Percentiles rank a stretch among this genome's conserved stretches.
phyloP scores from a whole-genome alignment of 1,284 basidiomycete species.

The Leccinum subatratum region DNA sequence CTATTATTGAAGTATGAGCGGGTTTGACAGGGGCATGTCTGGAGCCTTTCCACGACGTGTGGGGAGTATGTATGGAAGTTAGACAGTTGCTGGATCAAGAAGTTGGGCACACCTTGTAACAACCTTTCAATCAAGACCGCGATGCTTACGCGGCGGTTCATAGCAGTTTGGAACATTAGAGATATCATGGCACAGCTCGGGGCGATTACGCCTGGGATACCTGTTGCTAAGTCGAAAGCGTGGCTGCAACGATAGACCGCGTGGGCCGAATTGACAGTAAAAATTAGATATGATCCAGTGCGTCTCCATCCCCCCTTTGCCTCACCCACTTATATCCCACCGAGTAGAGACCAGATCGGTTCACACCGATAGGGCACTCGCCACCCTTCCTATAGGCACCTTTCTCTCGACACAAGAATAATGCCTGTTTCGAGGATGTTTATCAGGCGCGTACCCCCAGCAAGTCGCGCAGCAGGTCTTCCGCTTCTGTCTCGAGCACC shows the following conservation, averaged over 20 bases:
- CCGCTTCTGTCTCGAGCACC: no score
- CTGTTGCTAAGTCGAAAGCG: background rate
- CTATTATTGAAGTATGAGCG: background rate
- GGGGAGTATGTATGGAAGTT: background rate
- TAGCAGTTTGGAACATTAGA: background rate
- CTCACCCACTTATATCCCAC: constrained; percentile 53
- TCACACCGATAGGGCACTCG: constrained; percentile 3
- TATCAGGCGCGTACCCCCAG: no score
- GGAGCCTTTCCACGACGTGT: background rate
- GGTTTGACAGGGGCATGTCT: background rate
- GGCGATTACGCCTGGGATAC: background rate
- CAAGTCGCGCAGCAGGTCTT: no score
- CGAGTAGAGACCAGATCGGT: constrained; percentile 49
- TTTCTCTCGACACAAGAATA: no score
- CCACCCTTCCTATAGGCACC: no score
- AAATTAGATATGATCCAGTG: constrained; percentile 16
- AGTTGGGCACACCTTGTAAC: background rate
- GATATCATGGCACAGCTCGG: background rate
- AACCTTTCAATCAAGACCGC: background rate
- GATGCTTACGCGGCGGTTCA: background rate
- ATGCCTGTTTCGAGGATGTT: no score
- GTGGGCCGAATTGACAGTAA: background rate
- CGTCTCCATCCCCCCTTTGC: constrained; percentile 48
- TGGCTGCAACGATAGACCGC: background rate
- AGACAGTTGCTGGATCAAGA: background rate